Base-by-base conservation (phyloP, 177 flowering plant species). In the Vitis hybrid region DNA sequence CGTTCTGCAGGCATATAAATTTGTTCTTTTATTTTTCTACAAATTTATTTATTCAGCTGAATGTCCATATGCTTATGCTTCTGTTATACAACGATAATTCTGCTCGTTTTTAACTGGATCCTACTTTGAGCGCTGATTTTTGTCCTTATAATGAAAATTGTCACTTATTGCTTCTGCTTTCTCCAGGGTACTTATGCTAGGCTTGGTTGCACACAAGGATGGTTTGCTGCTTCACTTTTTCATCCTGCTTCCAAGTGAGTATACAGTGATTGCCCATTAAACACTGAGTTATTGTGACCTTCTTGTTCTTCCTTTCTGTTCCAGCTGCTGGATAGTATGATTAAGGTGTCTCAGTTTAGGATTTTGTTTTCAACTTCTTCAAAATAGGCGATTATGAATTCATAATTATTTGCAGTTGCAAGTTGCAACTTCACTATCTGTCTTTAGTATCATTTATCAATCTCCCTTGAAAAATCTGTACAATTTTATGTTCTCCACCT, bases 121-220 rank as follows among this genome's bases (percentile, higher is more conserved):
- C 46, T 35, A 35, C 46, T 35, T 35, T 0, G 46, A 35, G 8
- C 0, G 46, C 8, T 35, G 46, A 35, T 35, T 35, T 35, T 35
- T 35, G 46, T 35, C 46, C 46, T 35, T 35, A 6, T 35, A 35
- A 35, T 5, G 27, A 69, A 13, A 11, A 9, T 66, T 7, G 3
- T 2, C 18, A 11, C 46, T 70, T 60, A 14, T 64, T 59, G 40
- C 30, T 66, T 64, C 40, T 8, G 6, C 56, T 65, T 60, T 61
- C 50, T 10, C 52, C 83, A 94, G 97, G 79, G 83, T 73, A 88
- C 89, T 61, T 95, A 95, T 77, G 88, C 85, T 8, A 93, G 84
- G 88, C 89, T 95, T 69, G 91, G 84, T 60, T 84, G 96, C 66
- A 80, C 91, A 5, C 98, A 94, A 86, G 98, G 98, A 80, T 93